Evolutionary conservation across 2,329 filamentous ascomycete genomes (phyloP), one percentile per base, ranked within the genome.

Genomic region (Didymella glomerata): DNA sequence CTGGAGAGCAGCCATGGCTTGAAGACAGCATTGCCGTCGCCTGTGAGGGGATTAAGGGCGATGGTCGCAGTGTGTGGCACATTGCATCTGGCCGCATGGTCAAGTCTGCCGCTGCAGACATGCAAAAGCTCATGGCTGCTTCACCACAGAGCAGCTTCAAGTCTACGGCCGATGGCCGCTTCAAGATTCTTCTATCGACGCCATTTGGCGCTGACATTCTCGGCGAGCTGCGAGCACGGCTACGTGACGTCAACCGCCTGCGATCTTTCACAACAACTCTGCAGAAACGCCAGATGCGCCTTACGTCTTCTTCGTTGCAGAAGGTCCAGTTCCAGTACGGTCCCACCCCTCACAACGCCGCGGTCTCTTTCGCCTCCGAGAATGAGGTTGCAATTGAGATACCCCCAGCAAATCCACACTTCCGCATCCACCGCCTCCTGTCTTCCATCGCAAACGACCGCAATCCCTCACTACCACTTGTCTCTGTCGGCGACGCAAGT

Each of bases 261-360:
- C 87, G 92, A 38, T 84, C 85, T 42, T 91, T 91, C 68, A 81
- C 92, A 25, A 84, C 87, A 44, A 86, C 88, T 1, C 84, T 93
- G 62, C 67, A 74, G 81, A 86, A 54, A 79, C 81, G 62, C 81
- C 85, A 64, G 81, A 83, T 50, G 83, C 90, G 34, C 79, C 80
- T 42, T 84, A 85, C 70, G 83, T 88, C 65, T 79, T 83, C 40
- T 82, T 94, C 54, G 80, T 81, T 64, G 81, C 85, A 71, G 36
- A 64, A 70, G 61, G 83, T 95, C 6, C 79, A 84, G 2, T 92
- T 95, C 73, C 85, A 82, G n/a, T 96, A 95, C 73, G 81, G 75
- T 65, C 59, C 79, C 70, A 32, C 61, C 85, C 64, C 66, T 14
- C 85, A 82, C 81, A 78, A 57, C 60, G 86, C 88, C 2, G 80